Base-by-base conservation (phyloP, 2,329 filamentous ascomycete species). In the Penicillium sp. region DNA sequence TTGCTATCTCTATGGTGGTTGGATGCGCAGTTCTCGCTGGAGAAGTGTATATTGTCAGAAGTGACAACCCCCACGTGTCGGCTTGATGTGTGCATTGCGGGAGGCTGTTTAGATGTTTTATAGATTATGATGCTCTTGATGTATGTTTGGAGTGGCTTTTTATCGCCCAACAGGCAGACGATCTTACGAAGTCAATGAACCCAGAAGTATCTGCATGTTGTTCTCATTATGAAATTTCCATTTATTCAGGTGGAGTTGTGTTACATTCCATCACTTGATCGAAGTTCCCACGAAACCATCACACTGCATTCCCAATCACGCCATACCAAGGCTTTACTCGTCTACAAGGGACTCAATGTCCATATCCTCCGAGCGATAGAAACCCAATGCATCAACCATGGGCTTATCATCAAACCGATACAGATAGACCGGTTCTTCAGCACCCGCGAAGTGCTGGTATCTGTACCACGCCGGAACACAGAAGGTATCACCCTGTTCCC, bases 1-100 rank as follows among this genome's bases (percentile, higher is more conserved):
- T 90, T 62, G 82, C 85, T 1, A 83, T 89, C 21, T 73, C 86
- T 2, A 90, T 89, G 86, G 79, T 80, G 0, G 82, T 89, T 0
- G 87, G 86, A 0, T 85, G 83, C 61, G 74, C 79, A 0, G 84
- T 88, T 0, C 74, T 90, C 10, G 76, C 88, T 8, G 86, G 83
- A 0, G 81, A 89, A 72, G 78, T 89, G 0, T 89, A 88, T 61
- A 81, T 89, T 47, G 56, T 48, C 76, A 77, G 83, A 58, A 71
- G 71, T 23, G 72, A 69, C 4, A 56, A 60, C 15, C 75, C 79
- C 6, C 80, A 80, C 59, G 56, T 67, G 2, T n/a, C 23, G 13
- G 42, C 43, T 19, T 45, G 23, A 41, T 19, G 7, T 37, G 7
- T 21, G 33, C 13, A 21, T 41, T 21, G 25, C 8, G 6, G 15